phyloP scores from a whole-genome alignment of 129 eudicot species.

The Cynara cardunculus region DNA sequence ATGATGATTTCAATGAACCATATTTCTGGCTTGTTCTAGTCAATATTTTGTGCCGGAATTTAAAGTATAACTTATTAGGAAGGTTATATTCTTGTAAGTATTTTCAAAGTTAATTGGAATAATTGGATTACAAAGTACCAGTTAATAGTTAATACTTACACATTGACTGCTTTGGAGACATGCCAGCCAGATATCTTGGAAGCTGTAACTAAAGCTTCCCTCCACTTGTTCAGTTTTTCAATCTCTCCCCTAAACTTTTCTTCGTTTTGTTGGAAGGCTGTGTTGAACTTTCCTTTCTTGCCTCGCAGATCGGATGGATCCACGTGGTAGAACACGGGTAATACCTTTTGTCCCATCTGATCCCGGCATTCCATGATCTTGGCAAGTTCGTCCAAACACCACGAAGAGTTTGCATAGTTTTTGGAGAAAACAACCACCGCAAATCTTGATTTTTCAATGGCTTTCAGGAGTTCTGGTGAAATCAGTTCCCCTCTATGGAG shows the following conservation, averaged over 20 bases:
- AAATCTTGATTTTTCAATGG: background rate
- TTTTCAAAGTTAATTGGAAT: background rate
- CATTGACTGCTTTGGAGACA: background rate
- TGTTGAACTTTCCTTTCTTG: background rate
- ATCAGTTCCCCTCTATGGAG: background rate
- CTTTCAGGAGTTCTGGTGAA: background rate
- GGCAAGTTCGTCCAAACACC: background rate
- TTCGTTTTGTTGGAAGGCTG: constrained; percentile 2
- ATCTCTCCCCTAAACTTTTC: background rate
- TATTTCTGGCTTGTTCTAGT: background rate
- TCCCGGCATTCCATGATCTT: background rate
- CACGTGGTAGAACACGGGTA: constrained; percentile 24
- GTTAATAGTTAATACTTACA: background rate
- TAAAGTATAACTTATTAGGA: background rate
- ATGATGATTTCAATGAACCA: background rate
- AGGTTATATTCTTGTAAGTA: background rate
- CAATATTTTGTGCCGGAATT: background rate
- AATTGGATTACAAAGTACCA: background rate
- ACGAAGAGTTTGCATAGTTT: background rate
- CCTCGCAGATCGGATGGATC: constrained; percentile 11
- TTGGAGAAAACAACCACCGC: background rate
- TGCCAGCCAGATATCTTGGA: background rate
- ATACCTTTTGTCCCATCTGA: constrained; percentile 2
- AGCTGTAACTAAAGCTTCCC: constrained; percentile 1
- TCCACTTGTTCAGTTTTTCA: background rate